Evolutionary conservation across 305 asterid species (phyloP), one percentile per base, ranked within the genome.

Genomic region (Fraxinus xanthoxyloides): DNA sequence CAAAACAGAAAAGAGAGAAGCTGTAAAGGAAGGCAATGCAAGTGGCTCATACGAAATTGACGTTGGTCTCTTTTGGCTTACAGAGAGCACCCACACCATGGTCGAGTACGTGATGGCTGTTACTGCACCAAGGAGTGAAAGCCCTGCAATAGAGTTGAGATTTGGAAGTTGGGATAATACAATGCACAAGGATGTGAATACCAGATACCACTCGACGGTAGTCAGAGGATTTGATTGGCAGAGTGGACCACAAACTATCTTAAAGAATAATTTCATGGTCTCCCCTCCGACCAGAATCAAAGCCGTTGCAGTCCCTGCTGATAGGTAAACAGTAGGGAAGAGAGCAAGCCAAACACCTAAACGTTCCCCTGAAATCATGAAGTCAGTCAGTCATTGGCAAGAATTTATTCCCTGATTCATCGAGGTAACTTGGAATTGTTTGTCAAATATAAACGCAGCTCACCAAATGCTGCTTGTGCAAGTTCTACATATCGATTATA

Each of bases 381-480:
- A 69, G 10, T 61, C 24, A 59, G 10, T 10, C 15, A 8, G 34
- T 65, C 8, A 5, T 26, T 9, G 8, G 7, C 31, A 65, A 63
- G 17, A 63, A 23, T 24, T 15, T 65, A 65, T 65, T 65, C 73
- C 19, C 73, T 26, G 35, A 24, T 10, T 3, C 31, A 65, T 65
- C 8, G 5, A 26, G 73, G 34, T 24, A 26, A 65, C 35, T 1
- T 10, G n/a, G 19, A 65, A 24, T 26, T 65, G 35, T 9, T 10
- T 65, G 30, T 23, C 32, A 26, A 65, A 15, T 24, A 65, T 26
- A 65, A 77, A 78, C 23, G 78, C 17, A 28, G 85, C 94, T 87
- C 84, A 92, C 99, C 99, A 76, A 95, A 95, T 65, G 99, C 99
- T 73, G 98, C 99, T 84, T 95, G 97, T 31, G 99, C 99, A 21